Base-by-base conservation (phyloP, 805 yeast genomes). In the Lachancea cidri region DNA sequence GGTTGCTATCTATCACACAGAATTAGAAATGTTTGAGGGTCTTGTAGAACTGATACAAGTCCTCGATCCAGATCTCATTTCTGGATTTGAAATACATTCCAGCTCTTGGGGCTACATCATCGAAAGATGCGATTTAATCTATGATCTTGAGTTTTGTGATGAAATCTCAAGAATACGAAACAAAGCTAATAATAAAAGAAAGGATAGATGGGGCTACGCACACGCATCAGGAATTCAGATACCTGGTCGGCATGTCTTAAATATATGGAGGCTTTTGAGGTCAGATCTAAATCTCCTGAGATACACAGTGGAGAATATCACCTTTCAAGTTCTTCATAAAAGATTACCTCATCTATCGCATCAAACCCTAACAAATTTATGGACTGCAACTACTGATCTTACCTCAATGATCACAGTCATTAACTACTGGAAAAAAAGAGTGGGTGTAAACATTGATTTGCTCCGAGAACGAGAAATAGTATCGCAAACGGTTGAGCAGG, bases 71-170 rank as follows among this genome's bases (percentile, higher is more conserved):
- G 98, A 93, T 58, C 77, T 93, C 22, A 55, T 93, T 4, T 72
- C 86, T 0, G 98, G 97, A 0, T 93, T 74, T 58, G 98, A 93
- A 54, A 72, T 86, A 4, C 84, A 86, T 47, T 65, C 80, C 1
- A 53, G 74, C 0, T 86, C 97, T 0, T 91, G 98, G 98, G 98
- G 98, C 0, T 93, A 85, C 53, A 39, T 89, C 0, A 70, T 85
- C 18, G 93, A 85, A 39, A 60, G 98, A 35, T 72, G 75, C 42
- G 57, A 67, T 14, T 46, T 43, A 0, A 62, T 55, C 2, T 70
- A 70, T 52, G 74, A 73, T 2, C 61, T 72, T 9, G 83, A 86
- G 49, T 48, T 87, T 3, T 58, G 74, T n/a, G 65, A 70, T 0
- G 73, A 77, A 33, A 57, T 88, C 1, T 77, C 95, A 1, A 65